phyloP scores from a whole-genome alignment of 2,329 filamentous ascomycete genomes.

The Stemphylium beticola region DNA sequence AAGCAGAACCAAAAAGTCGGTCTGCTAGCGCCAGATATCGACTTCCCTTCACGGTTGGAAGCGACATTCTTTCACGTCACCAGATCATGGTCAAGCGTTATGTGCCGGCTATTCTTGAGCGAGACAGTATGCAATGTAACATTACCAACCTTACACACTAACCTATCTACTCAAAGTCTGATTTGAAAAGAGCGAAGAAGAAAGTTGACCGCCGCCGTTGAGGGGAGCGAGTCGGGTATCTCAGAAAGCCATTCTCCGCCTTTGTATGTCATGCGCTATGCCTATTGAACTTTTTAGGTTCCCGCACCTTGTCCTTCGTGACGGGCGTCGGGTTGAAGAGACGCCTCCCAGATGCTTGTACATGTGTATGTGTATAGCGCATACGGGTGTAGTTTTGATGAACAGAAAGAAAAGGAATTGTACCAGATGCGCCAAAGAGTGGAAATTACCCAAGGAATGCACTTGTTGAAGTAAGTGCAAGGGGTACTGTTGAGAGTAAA shows the following conservation, averaged over 20 bases:
- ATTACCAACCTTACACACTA: background rate
- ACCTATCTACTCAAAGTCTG: background rate
- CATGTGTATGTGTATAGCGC: conserved; percentile 3
- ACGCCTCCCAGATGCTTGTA: conserved; percentile 44
- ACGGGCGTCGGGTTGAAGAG: conserved; percentile 50
- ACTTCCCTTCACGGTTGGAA: too few relatives aligned
- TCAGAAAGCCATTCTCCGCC: conserved; percentile 17
- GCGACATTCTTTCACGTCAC: too few relatives aligned
- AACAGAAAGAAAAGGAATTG: background rate
- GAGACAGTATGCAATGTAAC: background rate
- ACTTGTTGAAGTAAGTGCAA: conserved; percentile 27
- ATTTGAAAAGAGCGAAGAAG: conserved; percentile 1
- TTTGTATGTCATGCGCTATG: conserved; percentile 1
- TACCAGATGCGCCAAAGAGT: background rate
- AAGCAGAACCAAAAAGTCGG: too few relatives aligned
- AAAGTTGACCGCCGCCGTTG: conserved; percentile 34
- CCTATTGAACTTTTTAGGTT: conserved; percentile 12
- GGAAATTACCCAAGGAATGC: conserved; percentile 2
- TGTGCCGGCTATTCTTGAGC: too few relatives aligned
- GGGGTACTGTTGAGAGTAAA: conserved; percentile 31
- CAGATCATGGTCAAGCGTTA: too few relatives aligned
- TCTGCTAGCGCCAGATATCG: too few relatives aligned
- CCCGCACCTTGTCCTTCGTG: conserved; percentile 27
- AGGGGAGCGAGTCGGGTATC: conserved; percentile 39
- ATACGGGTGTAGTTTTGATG: background rate